A percentile compares a stretch with the other conserved stretches of the same genome.
These are phyloP conservation scores for Ilyonectria mors-panacis DNA, from an alignment of 2,329 filamentous ascomycete genomes.

Conservation along the genomic window DNA sequence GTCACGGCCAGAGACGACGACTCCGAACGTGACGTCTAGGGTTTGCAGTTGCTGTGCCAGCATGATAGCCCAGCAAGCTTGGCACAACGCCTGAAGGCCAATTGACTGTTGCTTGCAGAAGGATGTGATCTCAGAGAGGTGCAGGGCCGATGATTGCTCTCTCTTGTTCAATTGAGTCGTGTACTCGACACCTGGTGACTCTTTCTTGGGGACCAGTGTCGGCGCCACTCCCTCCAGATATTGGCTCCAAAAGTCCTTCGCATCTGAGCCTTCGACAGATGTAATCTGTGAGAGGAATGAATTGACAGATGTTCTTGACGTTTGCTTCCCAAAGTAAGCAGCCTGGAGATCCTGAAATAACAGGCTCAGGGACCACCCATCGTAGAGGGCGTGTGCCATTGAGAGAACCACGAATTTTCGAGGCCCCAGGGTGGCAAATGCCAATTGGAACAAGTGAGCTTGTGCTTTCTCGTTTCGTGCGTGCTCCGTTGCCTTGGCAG, in stretches of 20 bases:
- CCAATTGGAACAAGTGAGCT: constrained; percentile 65
- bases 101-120: constrained; percentile 78
- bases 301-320: constrained; percentile 63
- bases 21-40: constrained; percentile 85
- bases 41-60: constrained; percentile 74
- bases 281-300: constrained; percentile 61
- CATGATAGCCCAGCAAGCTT: constrained; percentile 82
- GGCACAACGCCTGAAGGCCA: constrained; percentile 83
- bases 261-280: constrained; percentile 37
- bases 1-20: constrained; percentile 88
- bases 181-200: not conserved
- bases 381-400: constrained; percentile 89
- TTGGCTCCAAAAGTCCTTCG: constrained; percentile 77
- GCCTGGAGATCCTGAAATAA: constrained; percentile 78
- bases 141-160: constrained; percentile 32
- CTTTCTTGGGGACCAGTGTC: constrained; percentile 49
- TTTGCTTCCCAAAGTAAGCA: constrained; percentile 69
- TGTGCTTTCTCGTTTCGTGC: constrained; percentile 57
- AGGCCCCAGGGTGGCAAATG: constrained; percentile 53
- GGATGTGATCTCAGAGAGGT: constrained; percentile 47
- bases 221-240: constrained; percentile 69
- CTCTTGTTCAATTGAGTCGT: constrained; percentile 20
- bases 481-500: constrained; percentile 52
- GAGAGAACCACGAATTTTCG: constrained; percentile 72
- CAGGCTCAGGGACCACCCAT: constrained; percentile 85